Percentiles rank a stretch among this genome's conserved stretches.
Evolutionary conservation across 2,329 filamentous ascomycete species (phyloP).

Genomic region (Colletotrichum aenigma): DNA sequence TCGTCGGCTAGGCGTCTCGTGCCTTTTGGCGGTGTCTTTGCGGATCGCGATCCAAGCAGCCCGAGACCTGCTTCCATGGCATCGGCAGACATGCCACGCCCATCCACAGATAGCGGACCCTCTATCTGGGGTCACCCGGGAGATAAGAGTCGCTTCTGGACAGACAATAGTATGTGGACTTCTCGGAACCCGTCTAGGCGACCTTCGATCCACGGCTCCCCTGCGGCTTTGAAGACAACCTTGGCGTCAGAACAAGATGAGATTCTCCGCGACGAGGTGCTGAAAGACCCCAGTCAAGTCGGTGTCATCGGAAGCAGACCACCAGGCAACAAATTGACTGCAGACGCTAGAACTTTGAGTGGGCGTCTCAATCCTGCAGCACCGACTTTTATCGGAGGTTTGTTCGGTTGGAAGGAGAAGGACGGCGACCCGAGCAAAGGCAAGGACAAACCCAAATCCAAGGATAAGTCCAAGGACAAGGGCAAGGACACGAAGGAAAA

Average conservation of each 20-base stretch:
- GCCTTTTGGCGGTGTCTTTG: conserved; percentile 51
- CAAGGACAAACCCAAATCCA: conserved; percentile 39
- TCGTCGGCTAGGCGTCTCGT: conserved; percentile 46
- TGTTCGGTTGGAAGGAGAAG: conserved; percentile 55
- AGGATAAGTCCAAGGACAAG: conserved; percentile 34
- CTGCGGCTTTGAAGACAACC: conserved; percentile 64
- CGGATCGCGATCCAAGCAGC: conserved; percentile 61
- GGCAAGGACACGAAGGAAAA: conserved; percentile 35
- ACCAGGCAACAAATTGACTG: conserved; percentile 39
- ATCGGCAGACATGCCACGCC: conserved; percentile 74
- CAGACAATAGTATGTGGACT: conserved; percentile 57
- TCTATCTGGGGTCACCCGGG: conserved; percentile 71
- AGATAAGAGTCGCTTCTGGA: conserved; percentile 70
- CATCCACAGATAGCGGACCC: conserved; percentile 74
- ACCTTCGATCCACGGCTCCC: conserved; percentile 80
- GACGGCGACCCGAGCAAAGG: conserved; percentile 36
- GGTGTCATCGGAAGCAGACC: conserved; percentile 84
- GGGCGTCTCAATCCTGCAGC: conserved; percentile 84
- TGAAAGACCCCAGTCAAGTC: conserved; percentile 60
- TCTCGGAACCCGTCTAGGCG: conserved; percentile 77
- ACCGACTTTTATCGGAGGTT: conserved; percentile 80
- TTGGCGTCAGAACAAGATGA: conserved; percentile 69
- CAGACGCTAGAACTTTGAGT: conserved; percentile 39
- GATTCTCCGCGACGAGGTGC: conserved; percentile 62
- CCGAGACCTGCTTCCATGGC: conserved; percentile 73